Evolutionary conservation across 140 eudicot genomes (phyloP), one percentile per base, ranked within the genome.

Genomic region (Senecio squalidus): DNA sequence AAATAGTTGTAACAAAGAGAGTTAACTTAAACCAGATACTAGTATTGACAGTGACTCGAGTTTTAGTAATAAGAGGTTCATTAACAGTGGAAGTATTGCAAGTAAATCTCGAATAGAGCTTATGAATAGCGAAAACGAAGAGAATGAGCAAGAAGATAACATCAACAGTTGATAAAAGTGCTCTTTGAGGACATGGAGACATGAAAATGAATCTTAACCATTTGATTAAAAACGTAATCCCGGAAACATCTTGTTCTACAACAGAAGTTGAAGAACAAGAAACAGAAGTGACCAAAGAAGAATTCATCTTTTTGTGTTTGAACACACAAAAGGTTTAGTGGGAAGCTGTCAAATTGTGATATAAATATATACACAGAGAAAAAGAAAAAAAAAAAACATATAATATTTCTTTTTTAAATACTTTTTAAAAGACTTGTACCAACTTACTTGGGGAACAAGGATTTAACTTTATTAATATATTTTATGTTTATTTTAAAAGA

Each of bases 101-200:
- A 22, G 56, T 29, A 43, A 78, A 68, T 41, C 81, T 83, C 0
- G 75, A 69, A 34, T 11, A 60, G 10, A 88, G 55, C 68, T 78
- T 81, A 3, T 74, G 71, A 10, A 73, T 15, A 10, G 80, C 75
- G 40, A 83, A 69, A 0, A 61, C 64, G 24, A 84, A 60, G 38
- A 83, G 38, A 22, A 55, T 18, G 48, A 88, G 36, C 75, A 83
- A 53, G 68, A 88, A 72, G 4, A 88, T 31, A 5, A 70, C 59
- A 72, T 88, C 78, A 27, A 84, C 28, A 27, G 89, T 52, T 15
- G 94, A 70, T 8, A 78, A 48, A 11, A 88, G 51, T 3, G 24
- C 47, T 34, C 96, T 68, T 62, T 88, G 96, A 30, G 86, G 80
- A 23, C 96, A 83, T 61, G 96, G 94, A 54, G 89, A 70, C 3